These are phyloP conservation scores for Fraxinus angustifolia DNA, from an alignment of 305 asterid species.

Conservation along the genomic window DNA sequence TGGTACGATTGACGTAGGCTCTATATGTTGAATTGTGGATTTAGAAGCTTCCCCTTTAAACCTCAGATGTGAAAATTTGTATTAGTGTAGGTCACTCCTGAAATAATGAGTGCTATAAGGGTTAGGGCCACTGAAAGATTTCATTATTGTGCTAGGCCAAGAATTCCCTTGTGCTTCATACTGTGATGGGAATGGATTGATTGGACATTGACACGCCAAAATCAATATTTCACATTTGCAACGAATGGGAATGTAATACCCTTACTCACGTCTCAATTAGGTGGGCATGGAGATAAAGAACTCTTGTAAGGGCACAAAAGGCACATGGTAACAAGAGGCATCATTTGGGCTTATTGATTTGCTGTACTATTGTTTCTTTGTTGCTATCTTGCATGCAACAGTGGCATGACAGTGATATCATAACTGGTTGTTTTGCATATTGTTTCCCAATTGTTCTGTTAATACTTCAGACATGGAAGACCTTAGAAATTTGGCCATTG, in stretches of 20 bases:
- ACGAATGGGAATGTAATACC: background rate
- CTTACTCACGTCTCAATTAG: background rate
- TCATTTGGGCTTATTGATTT: background rate
- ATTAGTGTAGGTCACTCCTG: background rate
- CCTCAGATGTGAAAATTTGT: background rate
- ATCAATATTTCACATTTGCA: background rate
- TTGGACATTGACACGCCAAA: background rate
- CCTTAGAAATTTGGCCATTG: conserved; percentile 49
- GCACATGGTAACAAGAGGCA: background rate
- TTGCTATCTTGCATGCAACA: background rate
- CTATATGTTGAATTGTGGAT: background rate
- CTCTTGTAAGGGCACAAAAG: background rate
- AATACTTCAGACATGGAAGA: conserved; percentile 63
- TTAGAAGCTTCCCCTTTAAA: background rate
- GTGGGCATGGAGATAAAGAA: background rate
- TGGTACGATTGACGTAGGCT: background rate
- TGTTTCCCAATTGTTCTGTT: conserved; percentile 1
- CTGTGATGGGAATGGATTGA: background rate
- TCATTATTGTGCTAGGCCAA: background rate
- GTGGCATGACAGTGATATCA: background rate
- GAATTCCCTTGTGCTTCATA: background rate
- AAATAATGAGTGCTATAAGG: background rate
- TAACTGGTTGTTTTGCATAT: background rate
- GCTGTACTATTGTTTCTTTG: background rate
- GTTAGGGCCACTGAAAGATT: background rate